A percentile compares a stretch with the other conserved stretches of the same genome.
Conservation (phyloP, 176 grass and related monocot genomes). For the Oryza glumipatula region DNA sequence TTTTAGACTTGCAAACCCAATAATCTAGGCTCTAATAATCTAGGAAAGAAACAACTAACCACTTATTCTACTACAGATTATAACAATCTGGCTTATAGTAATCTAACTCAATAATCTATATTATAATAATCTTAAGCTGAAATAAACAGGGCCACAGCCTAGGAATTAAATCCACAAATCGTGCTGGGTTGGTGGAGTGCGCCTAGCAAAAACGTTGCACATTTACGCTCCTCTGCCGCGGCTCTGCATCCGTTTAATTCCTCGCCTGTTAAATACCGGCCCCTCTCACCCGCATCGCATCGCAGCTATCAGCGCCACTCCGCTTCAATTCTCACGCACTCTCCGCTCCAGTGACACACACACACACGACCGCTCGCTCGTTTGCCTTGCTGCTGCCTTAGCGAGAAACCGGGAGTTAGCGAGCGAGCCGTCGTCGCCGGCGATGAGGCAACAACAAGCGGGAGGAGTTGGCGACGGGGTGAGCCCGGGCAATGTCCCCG, state of each 20-base stretch:
- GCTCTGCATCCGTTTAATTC: neutral
- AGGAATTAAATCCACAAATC: neutral
- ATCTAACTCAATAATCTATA: too few relatives aligned
- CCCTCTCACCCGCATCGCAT: conserved; percentile 19
- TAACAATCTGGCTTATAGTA: too few relatives aligned
- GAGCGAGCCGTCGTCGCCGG: neutral
- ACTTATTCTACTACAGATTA: too few relatives aligned
- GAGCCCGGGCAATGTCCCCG: conserved; percentile 71
- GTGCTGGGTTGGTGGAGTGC: conserved; percentile 34
- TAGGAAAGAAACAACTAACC: too few relatives aligned
- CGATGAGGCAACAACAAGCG: conserved; percentile 46
- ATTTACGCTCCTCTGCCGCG: conserved; percentile 34
- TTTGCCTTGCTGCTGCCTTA: neutral
- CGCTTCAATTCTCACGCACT: neutral
- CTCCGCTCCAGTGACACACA: neutral
- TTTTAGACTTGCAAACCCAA: too few relatives aligned
- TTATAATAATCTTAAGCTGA: too few relatives aligned
- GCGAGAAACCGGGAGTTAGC: neutral
- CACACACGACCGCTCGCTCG: neutral
- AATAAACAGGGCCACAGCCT: too few relatives aligned
- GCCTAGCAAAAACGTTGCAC: conserved; percentile 36
- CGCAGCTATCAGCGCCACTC: neutral
- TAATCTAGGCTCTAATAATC: too few relatives aligned
- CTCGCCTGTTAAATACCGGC: conserved; percentile 45
- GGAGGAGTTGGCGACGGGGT: conserved; percentile 40